phyloP scores from a whole-genome alignment of 2,329 filamentous ascomycete genomes.

The Alternaria sp. region DNA sequence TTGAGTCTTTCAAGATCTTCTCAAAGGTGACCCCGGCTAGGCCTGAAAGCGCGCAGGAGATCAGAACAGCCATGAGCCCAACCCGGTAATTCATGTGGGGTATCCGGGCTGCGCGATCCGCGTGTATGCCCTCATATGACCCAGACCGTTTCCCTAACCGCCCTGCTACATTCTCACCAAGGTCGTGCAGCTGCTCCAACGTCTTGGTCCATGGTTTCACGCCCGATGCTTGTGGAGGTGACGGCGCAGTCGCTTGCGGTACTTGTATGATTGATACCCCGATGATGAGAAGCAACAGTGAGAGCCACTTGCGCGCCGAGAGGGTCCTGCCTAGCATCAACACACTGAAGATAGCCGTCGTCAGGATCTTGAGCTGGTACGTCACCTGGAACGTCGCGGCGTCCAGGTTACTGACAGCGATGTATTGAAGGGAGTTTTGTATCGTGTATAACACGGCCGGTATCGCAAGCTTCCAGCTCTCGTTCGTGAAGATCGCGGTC shows the following conservation, averaged over 20 bases:
- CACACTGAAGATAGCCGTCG: slow-evolving; percentile 86
- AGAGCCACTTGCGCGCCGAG: slow-evolving; percentile 76
- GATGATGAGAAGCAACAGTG: slow-evolving; percentile 77
- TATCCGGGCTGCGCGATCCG: slow-evolving; percentile 60
- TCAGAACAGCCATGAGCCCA: slow-evolving; percentile 77
- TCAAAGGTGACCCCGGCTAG: slow-evolving; percentile 88
- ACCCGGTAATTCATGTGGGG: slow-evolving; percentile 76
- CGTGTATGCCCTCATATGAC: slow-evolving; percentile 86
- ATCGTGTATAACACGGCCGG: slow-evolving; percentile 88
- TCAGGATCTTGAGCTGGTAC: slow-evolving; percentile 93
- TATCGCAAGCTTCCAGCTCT: slow-evolving; percentile 93
- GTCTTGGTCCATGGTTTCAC: slow-evolving; percentile 79
- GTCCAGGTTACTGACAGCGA: slow-evolving; percentile 88
- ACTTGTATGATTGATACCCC: slow-evolving; percentile 88
- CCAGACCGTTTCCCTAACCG: slow-evolving; percentile 71
- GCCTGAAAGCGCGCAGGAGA: slow-evolving; percentile 80
- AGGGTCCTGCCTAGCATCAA: slow-evolving; percentile 74
- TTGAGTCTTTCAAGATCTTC: slow-evolving; percentile 89
- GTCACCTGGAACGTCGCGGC: slow-evolving; percentile 92
- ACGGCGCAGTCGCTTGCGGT: slow-evolving; percentile 64
- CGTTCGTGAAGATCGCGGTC: slow-evolving; percentile 81
- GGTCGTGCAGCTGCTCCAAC: slow-evolving; percentile 75
- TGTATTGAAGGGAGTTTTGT: slow-evolving; percentile 92
- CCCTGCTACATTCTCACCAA: slow-evolving; percentile 58
- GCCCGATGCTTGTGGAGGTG: slow-evolving; percentile 62